Conservation (phyloP, 2,329 filamentous ascomycete genomes). For the Stylonectria norvegica region DNA sequence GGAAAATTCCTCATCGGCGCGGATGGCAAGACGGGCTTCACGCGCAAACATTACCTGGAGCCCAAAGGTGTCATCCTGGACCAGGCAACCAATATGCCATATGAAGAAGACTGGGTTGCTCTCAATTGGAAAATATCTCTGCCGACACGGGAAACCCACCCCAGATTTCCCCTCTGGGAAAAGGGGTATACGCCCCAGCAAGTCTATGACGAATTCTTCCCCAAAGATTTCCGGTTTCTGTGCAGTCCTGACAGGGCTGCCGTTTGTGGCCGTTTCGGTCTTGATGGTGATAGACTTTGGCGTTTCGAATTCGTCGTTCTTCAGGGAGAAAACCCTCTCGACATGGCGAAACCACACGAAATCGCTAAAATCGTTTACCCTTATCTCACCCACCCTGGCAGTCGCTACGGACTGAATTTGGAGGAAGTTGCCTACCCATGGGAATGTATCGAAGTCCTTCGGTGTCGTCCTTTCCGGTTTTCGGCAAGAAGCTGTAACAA, state of each 20-base stretch:
- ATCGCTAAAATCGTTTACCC: conserved; percentile 15
- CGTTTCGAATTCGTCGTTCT: conserved; percentile 35
- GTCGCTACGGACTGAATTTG: conserved; percentile 2
- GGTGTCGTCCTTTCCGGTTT: conserved; percentile 42
- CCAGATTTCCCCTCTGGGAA: conserved; percentile 45
- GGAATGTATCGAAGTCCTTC: conserved; percentile 45
- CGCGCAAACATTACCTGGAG: conserved; percentile 45
- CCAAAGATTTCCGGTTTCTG: conserved; percentile 42
- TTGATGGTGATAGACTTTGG: conserved; percentile 39
- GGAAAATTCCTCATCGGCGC: conserved; percentile 36
- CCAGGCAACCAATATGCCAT: conserved; percentile 31
- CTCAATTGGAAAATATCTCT: conserved; percentile 42
- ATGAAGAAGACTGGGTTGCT: conserved; percentile 46
- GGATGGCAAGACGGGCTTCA: conserved; percentile 46
- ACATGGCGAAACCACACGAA: conserved; percentile 22
- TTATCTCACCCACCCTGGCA: conserved; percentile 26
- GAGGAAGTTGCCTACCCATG: conserved; percentile 4
- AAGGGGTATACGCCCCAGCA: conserved; percentile 43
- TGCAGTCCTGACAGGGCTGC: conserved; percentile 41
- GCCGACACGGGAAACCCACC: conserved; percentile 45
- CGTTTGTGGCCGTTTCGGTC: conserved; percentile 45
- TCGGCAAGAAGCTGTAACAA: conserved; percentile 43
- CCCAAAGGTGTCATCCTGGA: conserved; percentile 32
- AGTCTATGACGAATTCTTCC: conserved; percentile 48
- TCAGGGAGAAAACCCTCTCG: conserved; percentile 4